Percentiles rank a stretch among this genome's conserved stretches.
Conservation (phyloP, 768 basidiomycete genomes). For the Boletus subparvulus region DNA sequence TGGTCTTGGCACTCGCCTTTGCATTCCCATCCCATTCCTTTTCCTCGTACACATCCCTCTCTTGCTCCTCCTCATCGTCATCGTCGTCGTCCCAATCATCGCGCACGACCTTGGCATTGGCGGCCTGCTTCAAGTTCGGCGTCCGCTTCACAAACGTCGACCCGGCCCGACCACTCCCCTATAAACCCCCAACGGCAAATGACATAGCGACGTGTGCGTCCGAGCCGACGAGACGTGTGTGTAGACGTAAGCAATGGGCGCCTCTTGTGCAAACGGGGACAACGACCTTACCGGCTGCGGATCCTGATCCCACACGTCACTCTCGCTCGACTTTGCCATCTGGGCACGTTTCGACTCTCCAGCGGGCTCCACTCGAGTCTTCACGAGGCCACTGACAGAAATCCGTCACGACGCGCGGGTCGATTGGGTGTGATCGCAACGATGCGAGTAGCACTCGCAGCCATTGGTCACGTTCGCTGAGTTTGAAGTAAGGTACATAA, state of each 20-base stretch:
- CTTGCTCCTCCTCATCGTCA: constrained; percentile 31
- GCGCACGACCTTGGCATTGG: constrained; percentile 22
- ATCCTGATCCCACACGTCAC: constrained; percentile 20
- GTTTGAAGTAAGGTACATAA: constrained; percentile 11
- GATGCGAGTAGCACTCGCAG: background rate
- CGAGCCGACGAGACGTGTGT: background rate
- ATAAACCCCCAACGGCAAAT: background rate
- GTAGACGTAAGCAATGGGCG: constrained; percentile 15
- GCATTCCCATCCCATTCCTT: background rate
- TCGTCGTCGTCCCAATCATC: constrained; percentile 65
- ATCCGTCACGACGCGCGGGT: background rate
- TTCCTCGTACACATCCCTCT: background rate
- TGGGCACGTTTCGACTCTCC: background rate
- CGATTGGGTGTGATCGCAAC: background rate
- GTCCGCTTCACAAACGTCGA: constrained; percentile 2
- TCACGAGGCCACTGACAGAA: background rate
- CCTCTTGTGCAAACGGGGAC: background rate
- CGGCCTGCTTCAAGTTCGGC: background rate
- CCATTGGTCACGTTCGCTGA: constrained; percentile 17
- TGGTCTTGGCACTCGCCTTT: background rate
- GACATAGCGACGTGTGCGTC: background rate
- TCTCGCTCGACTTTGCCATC: constrained; percentile 16
- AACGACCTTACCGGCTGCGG: constrained; percentile 7
- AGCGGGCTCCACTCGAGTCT: background rate
- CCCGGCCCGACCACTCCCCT: constrained; percentile 6